phyloP scores from a whole-genome alignment of 306 rosid species.

The Prunus dulcis region DNA sequence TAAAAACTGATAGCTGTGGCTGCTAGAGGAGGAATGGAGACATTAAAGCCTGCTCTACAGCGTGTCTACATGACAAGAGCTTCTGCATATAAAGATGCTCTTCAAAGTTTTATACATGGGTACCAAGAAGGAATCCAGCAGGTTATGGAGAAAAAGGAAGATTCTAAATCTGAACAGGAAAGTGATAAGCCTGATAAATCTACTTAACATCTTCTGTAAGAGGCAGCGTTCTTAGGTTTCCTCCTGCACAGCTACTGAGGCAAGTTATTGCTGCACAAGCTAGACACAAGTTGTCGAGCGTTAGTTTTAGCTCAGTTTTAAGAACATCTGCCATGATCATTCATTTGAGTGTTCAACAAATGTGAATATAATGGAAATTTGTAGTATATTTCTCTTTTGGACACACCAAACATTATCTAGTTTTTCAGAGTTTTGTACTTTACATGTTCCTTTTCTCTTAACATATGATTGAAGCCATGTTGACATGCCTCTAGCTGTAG shows the following conservation, averaged over 20 bases:
- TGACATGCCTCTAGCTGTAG: too few relatives aligned
- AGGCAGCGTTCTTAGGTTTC: not conserved
- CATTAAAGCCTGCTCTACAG: conserved; percentile 79
- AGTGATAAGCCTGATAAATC: conserved; percentile 1
- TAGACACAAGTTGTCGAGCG: not conserved
- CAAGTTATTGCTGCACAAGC: not conserved
- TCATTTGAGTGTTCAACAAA: not conserved
- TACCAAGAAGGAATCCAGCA: conserved; percentile 78
- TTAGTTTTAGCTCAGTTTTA: not conserved
- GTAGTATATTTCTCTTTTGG: not conserved
- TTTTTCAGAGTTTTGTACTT: too few relatives aligned
- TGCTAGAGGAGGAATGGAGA: conserved; percentile 74
- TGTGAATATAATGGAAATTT: not conserved
- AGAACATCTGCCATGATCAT: not conserved
- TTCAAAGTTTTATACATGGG: conserved; percentile 66
- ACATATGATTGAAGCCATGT: too few relatives aligned
- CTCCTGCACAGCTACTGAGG: not conserved
- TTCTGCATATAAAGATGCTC: conserved; percentile 69
- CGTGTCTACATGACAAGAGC: conserved; percentile 88
- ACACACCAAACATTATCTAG: not conserved
- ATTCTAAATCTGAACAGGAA: conserved; percentile 34
- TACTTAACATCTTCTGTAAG: not conserved
- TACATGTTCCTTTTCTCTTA: too few relatives aligned
- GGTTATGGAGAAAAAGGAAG: conserved; percentile 55
- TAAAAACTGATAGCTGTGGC: conserved; percentile 61